Percentiles rank a stretch among this genome's conserved stretches.
Evolutionary conservation across 192 early-diverging fungal species (phyloP).

Genomic region (Linnemannia zychae): DNA sequence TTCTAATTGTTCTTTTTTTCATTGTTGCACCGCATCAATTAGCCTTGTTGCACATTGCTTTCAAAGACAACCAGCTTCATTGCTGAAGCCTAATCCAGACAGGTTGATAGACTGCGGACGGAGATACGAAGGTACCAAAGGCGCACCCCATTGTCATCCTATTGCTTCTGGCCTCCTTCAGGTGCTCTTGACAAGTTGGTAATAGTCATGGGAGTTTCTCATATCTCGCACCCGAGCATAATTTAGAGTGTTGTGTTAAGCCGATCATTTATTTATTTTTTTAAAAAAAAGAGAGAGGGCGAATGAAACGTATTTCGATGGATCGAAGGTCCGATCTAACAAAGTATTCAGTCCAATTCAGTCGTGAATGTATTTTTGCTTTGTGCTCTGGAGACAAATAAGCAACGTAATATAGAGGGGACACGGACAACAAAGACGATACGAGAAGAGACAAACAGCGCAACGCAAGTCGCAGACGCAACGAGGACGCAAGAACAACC

Average conservation of each 20-base stretch:
- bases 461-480: not conserved
- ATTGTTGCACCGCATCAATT: not conserved
- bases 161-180: not conserved
- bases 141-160: no score
- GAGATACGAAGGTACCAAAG: no score
- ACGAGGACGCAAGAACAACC: not conserved
- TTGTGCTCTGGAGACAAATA: not conserved
- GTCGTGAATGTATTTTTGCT: not conserved
- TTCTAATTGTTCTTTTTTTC: not conserved
- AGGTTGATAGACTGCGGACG: no score
- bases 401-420: not conserved
- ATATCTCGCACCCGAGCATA: not conserved
- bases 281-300: not conserved
- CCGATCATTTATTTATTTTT: not conserved
- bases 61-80: not conserved
- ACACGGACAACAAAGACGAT: not conserved
- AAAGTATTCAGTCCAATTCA: constrained; percentile 17
- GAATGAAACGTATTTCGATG: constrained; percentile 12
- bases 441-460: not conserved
- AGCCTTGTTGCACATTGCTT: not conserved
- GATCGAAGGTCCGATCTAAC: not conserved
- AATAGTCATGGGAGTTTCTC: no score
- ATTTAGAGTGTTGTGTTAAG: no score
- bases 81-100: not conserved
- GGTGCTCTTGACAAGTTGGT: no score